phyloP scores from a whole-genome alignment of 257 asterid species.

The Solanum corneliomulleri region DNA sequence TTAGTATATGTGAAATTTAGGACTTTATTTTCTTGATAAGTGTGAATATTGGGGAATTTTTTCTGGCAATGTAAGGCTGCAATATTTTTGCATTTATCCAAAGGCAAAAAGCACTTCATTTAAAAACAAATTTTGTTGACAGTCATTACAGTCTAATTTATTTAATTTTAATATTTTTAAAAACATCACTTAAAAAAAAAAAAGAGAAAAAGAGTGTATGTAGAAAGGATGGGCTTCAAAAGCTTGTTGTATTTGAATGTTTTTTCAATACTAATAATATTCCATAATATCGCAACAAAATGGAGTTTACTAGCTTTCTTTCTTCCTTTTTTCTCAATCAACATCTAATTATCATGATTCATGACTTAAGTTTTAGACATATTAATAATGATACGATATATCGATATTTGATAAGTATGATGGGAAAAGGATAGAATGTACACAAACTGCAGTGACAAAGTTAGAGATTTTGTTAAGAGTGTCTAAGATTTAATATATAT shows the following conservation, averaged over 20 bases:
- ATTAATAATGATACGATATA: not conserved
- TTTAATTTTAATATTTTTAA: no score
- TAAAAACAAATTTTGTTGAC: not conserved
- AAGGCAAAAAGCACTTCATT: not conserved
- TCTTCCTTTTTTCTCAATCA: not conserved
- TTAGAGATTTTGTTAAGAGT: no score
- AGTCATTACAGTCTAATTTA: not conserved
- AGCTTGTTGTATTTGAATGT: not conserved
- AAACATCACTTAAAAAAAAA: not conserved
- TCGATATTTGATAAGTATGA: not conserved
- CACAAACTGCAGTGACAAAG: no score
- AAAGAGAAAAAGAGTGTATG: not conserved
- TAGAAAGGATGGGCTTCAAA: not conserved
- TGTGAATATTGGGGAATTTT: not conserved
- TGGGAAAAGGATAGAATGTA: no score
- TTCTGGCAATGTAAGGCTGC: not conserved
- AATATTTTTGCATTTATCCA: not conserved
- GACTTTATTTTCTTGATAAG: not conserved
- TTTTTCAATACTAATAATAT: not conserved
- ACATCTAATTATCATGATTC: not conserved
- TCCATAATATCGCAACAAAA: not conserved
- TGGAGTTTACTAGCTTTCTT: not conserved
- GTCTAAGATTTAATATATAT: no score
- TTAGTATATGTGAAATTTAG: not conserved
- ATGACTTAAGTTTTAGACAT: not conserved